Percentiles rank a stretch among this genome's conserved stretches.
phyloP scores from a whole-genome alignment of 441 rosid genomes.

The Eutrema salsugineum region DNA sequence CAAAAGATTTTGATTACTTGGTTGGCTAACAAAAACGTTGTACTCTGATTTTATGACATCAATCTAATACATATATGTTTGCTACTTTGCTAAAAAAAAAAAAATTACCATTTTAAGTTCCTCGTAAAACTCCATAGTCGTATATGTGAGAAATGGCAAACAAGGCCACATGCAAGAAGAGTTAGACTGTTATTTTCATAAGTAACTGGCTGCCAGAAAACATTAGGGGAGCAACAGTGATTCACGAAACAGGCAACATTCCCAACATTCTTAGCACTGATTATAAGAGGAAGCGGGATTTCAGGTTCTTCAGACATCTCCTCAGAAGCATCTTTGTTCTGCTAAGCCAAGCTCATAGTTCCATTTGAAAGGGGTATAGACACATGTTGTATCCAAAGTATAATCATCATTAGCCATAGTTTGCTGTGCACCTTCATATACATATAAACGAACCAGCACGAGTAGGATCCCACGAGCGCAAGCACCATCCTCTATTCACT shows the following conservation, averaged over 20 bases:
- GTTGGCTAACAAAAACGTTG: no score
- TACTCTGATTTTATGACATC: no score
- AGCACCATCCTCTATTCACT: conserved; percentile 72
- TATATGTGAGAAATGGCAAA: conserved; percentile 65
- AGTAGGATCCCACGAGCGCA: conserved; percentile 84
- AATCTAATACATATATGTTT: no score
- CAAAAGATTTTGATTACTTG: no score
- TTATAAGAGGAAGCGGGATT: conserved; percentile 53
- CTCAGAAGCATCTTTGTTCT: conserved; percentile 35
- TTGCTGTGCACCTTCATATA: conserved; percentile 44
- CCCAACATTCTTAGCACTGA: conserved; percentile 61
- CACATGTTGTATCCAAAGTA: conserved; percentile 51
- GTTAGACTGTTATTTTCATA: conserved; percentile 42
- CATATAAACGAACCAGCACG: conserved; percentile 81
- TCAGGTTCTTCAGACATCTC: conserved; percentile 34
- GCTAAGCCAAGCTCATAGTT: conserved; percentile 45
- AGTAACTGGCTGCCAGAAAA: conserved; percentile 78
- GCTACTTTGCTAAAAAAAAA: no score
- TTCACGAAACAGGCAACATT: conserved; percentile 87
- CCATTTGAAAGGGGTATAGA: conserved; percentile 45
- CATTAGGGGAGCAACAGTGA: conserved; percentile 83
- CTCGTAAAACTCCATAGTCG: conserved; percentile 58
- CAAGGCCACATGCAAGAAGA: conserved; percentile 54
- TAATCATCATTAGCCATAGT: conserved; percentile 42
- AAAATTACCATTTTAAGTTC: conserved; percentile 24